Conservation (phyloP, 495 filamentous ascomycete genomes). For the Xylaria castorea region DNA sequence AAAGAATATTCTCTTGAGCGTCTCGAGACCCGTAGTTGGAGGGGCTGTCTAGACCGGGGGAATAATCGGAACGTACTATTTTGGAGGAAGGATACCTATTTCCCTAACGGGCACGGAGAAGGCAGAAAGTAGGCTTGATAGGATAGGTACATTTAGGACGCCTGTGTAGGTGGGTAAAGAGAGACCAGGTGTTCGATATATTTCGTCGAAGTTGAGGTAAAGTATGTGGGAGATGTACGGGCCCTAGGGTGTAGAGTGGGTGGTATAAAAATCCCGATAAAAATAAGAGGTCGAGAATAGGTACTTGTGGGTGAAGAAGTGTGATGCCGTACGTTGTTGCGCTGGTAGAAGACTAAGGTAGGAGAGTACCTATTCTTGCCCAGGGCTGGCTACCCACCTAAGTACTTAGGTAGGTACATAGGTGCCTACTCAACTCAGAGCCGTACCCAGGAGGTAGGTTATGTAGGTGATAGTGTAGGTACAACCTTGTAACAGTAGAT, state of each 20-base stretch:
- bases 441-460: neutral
- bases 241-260: conserved; percentile 16
- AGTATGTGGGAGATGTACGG: conserved; percentile 21
- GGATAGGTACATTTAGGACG: neutral
- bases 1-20: neutral
- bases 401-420: neutral
- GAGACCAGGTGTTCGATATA: neutral
- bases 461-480: neutral
- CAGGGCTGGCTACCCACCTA: neutral
- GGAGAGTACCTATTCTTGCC: conserved; percentile 7
- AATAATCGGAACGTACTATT: conserved; percentile 17
- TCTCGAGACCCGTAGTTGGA: neutral
- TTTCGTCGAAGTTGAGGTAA: neutral
- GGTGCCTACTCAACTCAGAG: neutral
- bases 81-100: conserved; percentile 14
- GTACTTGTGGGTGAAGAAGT: conserved; percentile 15
- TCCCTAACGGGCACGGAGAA: conserved; percentile 24
- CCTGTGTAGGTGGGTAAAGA: conserved; percentile 4
- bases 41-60: conserved; percentile 8
- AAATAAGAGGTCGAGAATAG: conserved; percentile 12
- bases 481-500: neutral
- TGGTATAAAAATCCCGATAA: conserved; percentile 18
- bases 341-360: neutral
- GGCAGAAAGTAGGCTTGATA: neutral
- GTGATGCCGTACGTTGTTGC: conserved; percentile 5